Evolutionary conservation across 225 moss, liverwort and hornwort species (phyloP).

Genomic region (Bryum argenteum): DNA sequence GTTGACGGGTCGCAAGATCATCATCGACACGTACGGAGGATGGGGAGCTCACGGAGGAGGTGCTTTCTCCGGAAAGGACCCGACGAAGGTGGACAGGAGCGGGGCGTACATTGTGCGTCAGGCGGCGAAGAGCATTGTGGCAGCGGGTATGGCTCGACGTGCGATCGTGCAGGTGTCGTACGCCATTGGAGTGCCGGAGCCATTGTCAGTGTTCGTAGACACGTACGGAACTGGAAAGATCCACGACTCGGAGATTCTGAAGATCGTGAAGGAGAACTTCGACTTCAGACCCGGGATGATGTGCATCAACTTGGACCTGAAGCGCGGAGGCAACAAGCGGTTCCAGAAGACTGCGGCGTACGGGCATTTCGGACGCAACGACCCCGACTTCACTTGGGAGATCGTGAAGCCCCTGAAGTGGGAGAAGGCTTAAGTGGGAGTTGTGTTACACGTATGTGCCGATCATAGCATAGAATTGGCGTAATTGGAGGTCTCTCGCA

Average conservation of each 20-base stretch:
- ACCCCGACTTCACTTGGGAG: constrained; percentile 91
- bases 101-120: constrained; percentile 93
- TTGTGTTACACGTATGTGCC: too few species aligned
- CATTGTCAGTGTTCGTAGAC: constrained; percentile 80
- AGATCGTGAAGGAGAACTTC: constrained; percentile 73
- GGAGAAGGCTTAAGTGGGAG: constrained; percentile 35
- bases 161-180: constrained; percentile 87
- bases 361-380: constrained; percentile 74
- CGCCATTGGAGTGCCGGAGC: constrained; percentile 93
- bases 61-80: constrained; percentile 85
- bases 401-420: constrained; percentile 79
- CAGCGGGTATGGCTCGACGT: constrained; percentile 74
- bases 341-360: constrained; percentile 94
- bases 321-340: constrained; percentile 82
- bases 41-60: constrained; percentile 96
- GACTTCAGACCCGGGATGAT: constrained; percentile 94
- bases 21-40: constrained; percentile 90
- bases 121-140: constrained; percentile 86
- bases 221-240: constrained; percentile 80
- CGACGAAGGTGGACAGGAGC: constrained; percentile 84
- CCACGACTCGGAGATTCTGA: constrained; percentile 57
- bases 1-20: constrained; percentile 83
- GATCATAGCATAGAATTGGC: too few species aligned
- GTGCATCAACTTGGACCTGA: constrained; percentile 81
- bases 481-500: too few species aligned